Evolutionary conservation across 768 basidiomycete species (phyloP), one percentile per base, ranked within the genome.

Genomic region (Russula brevipes): DNA sequence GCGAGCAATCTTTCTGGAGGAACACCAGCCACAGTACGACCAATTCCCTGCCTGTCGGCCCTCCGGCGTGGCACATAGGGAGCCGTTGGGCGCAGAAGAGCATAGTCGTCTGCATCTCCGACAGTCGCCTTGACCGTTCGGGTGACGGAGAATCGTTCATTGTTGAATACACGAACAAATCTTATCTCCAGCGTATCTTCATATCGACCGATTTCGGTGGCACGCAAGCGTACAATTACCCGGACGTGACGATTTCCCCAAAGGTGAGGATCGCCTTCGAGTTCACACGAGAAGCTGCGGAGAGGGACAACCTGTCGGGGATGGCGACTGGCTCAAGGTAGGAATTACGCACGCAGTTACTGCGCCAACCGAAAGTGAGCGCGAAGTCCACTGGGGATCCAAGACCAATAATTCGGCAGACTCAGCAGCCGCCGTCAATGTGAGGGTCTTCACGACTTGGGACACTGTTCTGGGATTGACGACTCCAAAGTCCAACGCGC

Each of bases 121-220:
- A 60, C 12, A 10, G 46, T 17, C 7, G 60, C 60, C 31, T 56
- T 61, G 54, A 61, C 35, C 2, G 39, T 55, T 24, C 60, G 60
- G 12, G 39, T 56, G 4, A 61, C 54, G 12, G 39, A 41, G 16
- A 61, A 61, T 6, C 42, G 60, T 9, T 61, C 45, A 2, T 17
- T 11, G 39, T 33, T 55, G n/a, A 54, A 50, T 3, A 61, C 14
- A 19, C 60, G 38, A 19, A 19, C 1, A 38, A 61, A 61, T 56
- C 41, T 55, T 12, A 61, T 61, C 60, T 61, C 60, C 46, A 61
- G 39, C 4, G 46, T 61, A 38, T 61, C 60, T 54, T 61, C 46
- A 16, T 61, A 56, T 33, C 10, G 47, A 14, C 60, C 60, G 3
- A 61, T 61, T 33, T 35, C 47, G n/a, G 60, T 17, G 16, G 24